Evolutionary conservation across 176 grass and related monocot genomes (phyloP).

Genomic region (Leersia perrieri): DNA sequence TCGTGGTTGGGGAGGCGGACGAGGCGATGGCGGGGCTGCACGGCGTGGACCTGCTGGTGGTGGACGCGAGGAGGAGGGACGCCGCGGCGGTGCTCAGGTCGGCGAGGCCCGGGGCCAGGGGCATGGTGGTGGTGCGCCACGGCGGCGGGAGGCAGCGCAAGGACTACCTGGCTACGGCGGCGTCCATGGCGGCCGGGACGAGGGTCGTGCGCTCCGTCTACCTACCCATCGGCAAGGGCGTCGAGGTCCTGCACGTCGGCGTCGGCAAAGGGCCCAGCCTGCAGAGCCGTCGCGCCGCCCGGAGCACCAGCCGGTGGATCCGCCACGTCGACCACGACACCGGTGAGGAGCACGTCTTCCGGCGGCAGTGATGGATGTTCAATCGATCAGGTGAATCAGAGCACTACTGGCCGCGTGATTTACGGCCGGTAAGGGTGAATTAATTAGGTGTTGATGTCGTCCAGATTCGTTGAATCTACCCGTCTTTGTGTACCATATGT

Average conservation of each 20-base stretch:
- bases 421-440: no score
- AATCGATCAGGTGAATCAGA: neutral
- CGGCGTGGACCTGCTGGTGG: slow-evolving; percentile 69
- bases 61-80: slow-evolving; percentile 53
- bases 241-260: slow-evolving; percentile 79
- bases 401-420: no score
- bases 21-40: slow-evolving; percentile 45
- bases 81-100: slow-evolving; percentile 35
- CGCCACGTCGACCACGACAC: slow-evolving; percentile 57
- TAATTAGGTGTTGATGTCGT: neutral
- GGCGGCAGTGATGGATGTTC: slow-evolving; percentile 35
- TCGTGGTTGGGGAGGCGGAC: slow-evolving; percentile 28
- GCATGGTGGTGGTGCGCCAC: slow-evolving; percentile 76
- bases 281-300: neutral
- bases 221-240: slow-evolving; percentile 67
- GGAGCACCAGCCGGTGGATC: slow-evolving; percentile 51
- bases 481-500: neutral
- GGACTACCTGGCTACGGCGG: slow-evolving; percentile 14
- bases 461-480: slow-evolving; percentile 26
- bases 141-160: slow-evolving; percentile 10
- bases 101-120: slow-evolving; percentile 53
- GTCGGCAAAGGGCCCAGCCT: slow-evolving; percentile 76
- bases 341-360: slow-evolving; percentile 78
- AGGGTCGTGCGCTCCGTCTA: slow-evolving; percentile 62
- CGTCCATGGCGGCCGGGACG: slow-evolving; percentile 34